Evolutionary conservation across 768 basidiomycete species (phyloP), one percentile per base, ranked within the genome.

Genomic region (Neoboletus magnificus): DNA sequence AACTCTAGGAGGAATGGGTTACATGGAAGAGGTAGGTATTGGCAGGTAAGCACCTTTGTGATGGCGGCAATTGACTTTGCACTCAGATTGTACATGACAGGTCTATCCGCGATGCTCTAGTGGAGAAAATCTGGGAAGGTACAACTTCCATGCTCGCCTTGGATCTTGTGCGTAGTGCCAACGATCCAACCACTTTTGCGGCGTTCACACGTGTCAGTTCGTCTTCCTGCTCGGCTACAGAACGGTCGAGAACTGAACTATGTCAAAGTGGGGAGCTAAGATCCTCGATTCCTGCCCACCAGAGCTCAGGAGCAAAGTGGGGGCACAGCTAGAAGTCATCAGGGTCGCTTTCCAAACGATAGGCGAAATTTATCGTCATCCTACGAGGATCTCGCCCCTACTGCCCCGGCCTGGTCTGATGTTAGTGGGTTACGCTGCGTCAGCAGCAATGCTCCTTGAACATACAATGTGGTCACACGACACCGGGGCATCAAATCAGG

Each of bases 41-140:
- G 86, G 83, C 10, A 74, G 82, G 74, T 77, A 58, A 55, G 73
- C 57, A 12, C 15, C 36, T 20, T 48, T 36, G n/a, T 53, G 32
- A 22, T 39, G 32, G 5, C 13, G 16, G 9, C 5, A 27, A 9
- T 32, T n/a, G 3, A 20, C 22, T 50, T 39, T 29, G 40, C 15
- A 27, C 39, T 35, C 15, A 18, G 5, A 20, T 32, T 18, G 16
- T 37, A 43, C 27, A 2, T 29, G 52, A 23, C 52, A 80, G 81
- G 36, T 62, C 81, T 15, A 86, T 92, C 29, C 74, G 84, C 5
- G 89, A 91, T 71, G 76, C 77, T 3, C 65, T 87, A 9, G 90
- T 91, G 13, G 90, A 91, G 71, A 87, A 84, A 62, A 89, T 92
- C 40, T 91, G 89, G 89, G 90, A 91, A 70, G 89, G 87, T 0